Conservation (phyloP, 768 basidiomycete genomes). For the Auricularia sp. region DNA sequence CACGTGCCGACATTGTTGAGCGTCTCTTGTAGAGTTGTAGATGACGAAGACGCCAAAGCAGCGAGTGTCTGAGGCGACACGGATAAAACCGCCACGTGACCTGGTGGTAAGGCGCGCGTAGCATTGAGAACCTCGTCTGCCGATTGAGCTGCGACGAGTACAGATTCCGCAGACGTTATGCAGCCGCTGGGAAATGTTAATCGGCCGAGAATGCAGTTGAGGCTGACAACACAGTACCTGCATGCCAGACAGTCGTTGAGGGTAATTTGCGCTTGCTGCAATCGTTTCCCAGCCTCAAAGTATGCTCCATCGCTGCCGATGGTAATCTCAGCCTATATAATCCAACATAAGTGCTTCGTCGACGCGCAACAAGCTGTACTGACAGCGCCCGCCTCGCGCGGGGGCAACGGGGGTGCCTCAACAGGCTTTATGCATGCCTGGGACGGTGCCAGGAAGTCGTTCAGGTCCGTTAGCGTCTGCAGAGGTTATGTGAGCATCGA, state of each 20-base stretch:
- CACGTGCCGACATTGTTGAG: constrained; percentile 40
- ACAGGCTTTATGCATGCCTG: constrained; percentile 98
- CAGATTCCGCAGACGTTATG: constrained; percentile 96
- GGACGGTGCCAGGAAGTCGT: constrained; percentile 93
- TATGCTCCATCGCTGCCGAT: constrained; percentile 81
- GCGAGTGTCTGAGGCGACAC: constrained; percentile 84
- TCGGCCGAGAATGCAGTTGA: constrained; percentile 1
- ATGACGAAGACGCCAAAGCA: constrained; percentile 59
- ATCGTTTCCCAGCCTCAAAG: constrained; percentile 61
- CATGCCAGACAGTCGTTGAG: constrained; percentile 97
- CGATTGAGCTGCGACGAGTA: constrained; percentile 64
- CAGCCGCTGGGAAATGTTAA: constrained; percentile 57
- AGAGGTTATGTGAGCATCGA: constrained; percentile 1
- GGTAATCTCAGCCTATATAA: constrained; percentile 74
- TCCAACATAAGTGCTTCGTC: constrained; percentile 14
- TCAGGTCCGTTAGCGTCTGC: constrained; percentile 86
- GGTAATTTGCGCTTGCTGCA: constrained; percentile 91
- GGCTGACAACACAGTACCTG: constrained; percentile 48
- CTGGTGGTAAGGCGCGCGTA: constrained; percentile 89
- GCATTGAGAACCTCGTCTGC: constrained; percentile 91
- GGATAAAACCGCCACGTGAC: constrained; percentile 65
- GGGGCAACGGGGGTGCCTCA: constrained; percentile 36
- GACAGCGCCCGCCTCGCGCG: constrained; percentile 30
- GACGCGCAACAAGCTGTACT: constrained; percentile 19
- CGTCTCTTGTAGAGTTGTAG: constrained; percentile 34